Base-by-base conservation (phyloP, 352 stramenopile genomes). In the Pythium volutum region DNA sequence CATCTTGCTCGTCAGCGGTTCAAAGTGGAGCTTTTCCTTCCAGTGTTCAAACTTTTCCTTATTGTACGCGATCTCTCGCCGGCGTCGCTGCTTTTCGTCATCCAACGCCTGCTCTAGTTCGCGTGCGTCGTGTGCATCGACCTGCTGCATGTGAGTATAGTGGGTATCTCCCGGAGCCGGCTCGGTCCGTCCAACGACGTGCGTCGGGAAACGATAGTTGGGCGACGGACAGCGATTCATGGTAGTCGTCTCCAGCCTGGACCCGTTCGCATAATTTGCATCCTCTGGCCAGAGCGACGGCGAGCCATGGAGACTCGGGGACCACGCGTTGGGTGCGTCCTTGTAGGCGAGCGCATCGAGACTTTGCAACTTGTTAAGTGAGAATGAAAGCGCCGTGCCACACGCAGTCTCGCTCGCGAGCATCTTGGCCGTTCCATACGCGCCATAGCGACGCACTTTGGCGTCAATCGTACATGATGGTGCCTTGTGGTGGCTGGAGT, bases 241-340 rank as follows among this genome's bases (percentile, higher is more conserved):
- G 9, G 39, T 66, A 22, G 50, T 56, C 14, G 69, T 34, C 22
- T 68, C 27, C 14, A 87, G 57, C 8, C 47, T 65, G 18, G 65
- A 76, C 2, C 75, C 77, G 2, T 47, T 75, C 2, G 66, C 58
- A 36, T 81, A 78, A 50, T 71, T 79, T 4, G 79, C 23, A 33
- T 78, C 65, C 20, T 84, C 71, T 6, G 75, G 77, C 79, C 79
- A 89, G 2, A 84, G 47, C 0, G 74, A 75, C n/a, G 79, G 75
- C 1, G 79, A 84, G 8, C 75, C 77, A 26, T 74, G 65, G 10
- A 81, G 50, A 31, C 38, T 49, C 11, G 74, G 70, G 4, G 72
- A 76, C 66, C 67, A 80, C 12, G 72, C 58, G 47, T 59, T 73
- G 8, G 71, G 52, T 4, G 43, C 29, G 51, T 79, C 68, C n/a